A percentile compares a stretch with the other conserved stretches of the same genome.
Conservation (phyloP, 2,329 filamentous ascomycete species). For the Ramularia collo-cygni region DNA sequence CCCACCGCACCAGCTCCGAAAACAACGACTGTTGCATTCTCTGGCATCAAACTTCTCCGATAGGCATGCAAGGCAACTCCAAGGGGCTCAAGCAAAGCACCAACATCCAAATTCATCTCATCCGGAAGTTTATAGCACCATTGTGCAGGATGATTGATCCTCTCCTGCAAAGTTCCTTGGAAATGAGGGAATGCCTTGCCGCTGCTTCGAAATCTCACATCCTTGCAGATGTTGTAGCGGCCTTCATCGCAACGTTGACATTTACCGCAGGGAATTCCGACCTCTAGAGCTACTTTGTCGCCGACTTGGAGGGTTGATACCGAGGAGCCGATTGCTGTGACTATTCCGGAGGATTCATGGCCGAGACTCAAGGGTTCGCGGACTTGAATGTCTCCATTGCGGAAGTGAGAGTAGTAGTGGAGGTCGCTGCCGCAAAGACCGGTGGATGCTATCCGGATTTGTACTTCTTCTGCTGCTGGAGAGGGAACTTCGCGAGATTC, state of each 20-base stretch:
- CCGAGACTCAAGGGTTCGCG: slow-evolving; percentile 75
- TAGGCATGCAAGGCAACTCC: slow-evolving; percentile 56
- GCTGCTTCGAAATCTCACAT: slow-evolving; percentile 52
- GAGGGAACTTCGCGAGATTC: slow-evolving; percentile 45
- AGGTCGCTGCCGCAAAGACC: slow-evolving; percentile 66
- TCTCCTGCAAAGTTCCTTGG: slow-evolving; percentile 57
- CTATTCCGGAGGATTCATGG: slow-evolving; percentile 70
- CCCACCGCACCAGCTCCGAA: slow-evolving; percentile 58
- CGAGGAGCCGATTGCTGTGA: slow-evolving; percentile 61
- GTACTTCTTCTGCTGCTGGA: slow-evolving; percentile 50
- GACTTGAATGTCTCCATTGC: slow-evolving; percentile 80
- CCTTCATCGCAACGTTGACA: slow-evolving; percentile 51
- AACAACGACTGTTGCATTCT: slow-evolving; percentile 46
- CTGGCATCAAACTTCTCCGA: slow-evolving; percentile 44
- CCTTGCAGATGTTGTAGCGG: slow-evolving; percentile 56
- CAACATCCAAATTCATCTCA: slow-evolving; percentile 47
- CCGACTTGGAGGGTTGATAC: slow-evolving; percentile 54
- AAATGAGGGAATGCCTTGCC: slow-evolving; percentile 56
- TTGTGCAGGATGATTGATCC: slow-evolving; percentile 54
- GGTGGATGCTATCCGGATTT: slow-evolving; percentile 58
- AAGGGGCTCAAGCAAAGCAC: slow-evolving; percentile 54
- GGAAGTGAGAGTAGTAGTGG: slow-evolving; percentile 82
- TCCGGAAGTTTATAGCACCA: slow-evolving; percentile 55
- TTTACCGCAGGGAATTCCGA: slow-evolving; percentile 72
- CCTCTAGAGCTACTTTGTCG: slow-evolving; percentile 88